Percentiles rank a stretch among this genome's conserved stretches.
These are phyloP conservation scores for Penicillium capsulatum DNA, from an alignment of 2,329 filamentous ascomycete species.

Conservation along the genomic window DNA sequence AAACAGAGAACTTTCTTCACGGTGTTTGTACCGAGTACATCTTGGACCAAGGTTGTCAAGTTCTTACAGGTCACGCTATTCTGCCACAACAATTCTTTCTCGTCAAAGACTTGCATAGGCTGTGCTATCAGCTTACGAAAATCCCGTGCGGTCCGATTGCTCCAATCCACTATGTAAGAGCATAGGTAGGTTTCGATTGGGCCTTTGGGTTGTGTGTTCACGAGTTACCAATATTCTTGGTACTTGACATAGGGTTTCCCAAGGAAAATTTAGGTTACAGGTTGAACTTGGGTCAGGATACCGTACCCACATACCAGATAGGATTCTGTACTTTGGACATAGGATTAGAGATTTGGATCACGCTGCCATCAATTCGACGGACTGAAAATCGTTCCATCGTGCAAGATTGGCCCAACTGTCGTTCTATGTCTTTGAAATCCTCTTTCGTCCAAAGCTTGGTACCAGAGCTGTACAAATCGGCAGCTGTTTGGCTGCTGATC, in stretches of 20 bases:
- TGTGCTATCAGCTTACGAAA: slow-evolving; percentile 20
- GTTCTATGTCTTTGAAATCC: too few species aligned
- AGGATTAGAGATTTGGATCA: too few species aligned
- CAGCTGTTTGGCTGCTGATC: slow-evolving; percentile 19
- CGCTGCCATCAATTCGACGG: too few species aligned
- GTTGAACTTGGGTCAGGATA: slow-evolving; percentile 9
- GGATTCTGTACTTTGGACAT: too few species aligned
- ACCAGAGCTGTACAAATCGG: slow-evolving; percentile 19
- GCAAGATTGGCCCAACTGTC: too few species aligned
- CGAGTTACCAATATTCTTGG: too few species aligned
- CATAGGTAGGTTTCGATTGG: slow-evolving; percentile 18
- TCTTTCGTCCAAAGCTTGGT: too few species aligned
- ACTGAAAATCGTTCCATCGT: too few species aligned
- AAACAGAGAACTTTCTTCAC: too few species aligned
- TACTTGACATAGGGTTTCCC: slow-evolving; percentile 19
- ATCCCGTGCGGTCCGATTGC: slow-evolving; percentile 16
- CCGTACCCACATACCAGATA: slow-evolving; percentile 15
- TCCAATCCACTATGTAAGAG: slow-evolving; percentile 23
- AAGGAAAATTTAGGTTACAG: slow-evolving; percentile 12
- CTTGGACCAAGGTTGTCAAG: slow-evolving; percentile 13
- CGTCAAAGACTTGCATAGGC: slow-evolving; percentile 18
- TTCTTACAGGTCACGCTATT: slow-evolving; percentile 18
- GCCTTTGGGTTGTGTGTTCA: slow-evolving; percentile 16
- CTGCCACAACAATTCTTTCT: slow-evolving; percentile 16
- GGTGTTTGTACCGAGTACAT: slow-evolving; percentile 12